Base-by-base conservation (phyloP, 192 early-diverging fungal genomes). In the Oehlia diaphana region DNA sequence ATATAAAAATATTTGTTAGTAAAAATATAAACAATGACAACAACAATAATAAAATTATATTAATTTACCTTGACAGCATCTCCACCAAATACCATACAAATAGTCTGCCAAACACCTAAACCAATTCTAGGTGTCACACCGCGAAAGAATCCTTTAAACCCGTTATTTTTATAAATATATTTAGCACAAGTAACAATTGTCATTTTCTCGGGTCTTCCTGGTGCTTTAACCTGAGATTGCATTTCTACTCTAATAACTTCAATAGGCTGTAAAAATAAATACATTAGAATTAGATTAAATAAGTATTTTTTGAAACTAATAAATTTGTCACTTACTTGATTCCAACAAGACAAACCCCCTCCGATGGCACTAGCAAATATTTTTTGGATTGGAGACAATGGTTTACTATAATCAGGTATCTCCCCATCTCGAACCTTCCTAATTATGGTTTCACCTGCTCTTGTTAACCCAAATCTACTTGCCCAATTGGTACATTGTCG, bases 401-500 rank as follows among this genome's bases (percentile, higher is more conserved):
- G 83, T 62, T 76, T 71, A 33, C 84, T 81, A 47, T 63, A 33
- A 65, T 88, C 85, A 42, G 76, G 68, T 66, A 37, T 47, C 23
- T 84, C 83, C 23, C 86, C 85, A 74, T 88, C 86, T 58, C 88
- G 82, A 58, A 82, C 19, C 76, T 92, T 92, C 70, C 89, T 88
- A 50, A 93, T 92, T 10, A 77, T 79, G 73, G 92, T 93, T 83
- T 95, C 92, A 47, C 92, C 90, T 47, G 90, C 85, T 63, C 94
- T 92, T 16, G 94, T 88, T 63, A 95, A 91, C 74, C 94, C 97
- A 66, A 99, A 92, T 50, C 97, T 92, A 42, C 95, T 96, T n/a
- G 96, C 98, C 98, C 98, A 99, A 89, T 99, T 99, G 66, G 98
- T 99, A 83, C 94, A 94, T 83, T 99, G 98, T 65, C 98, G 91